These are phyloP conservation scores for Starmera caribaea DNA, from an alignment of 805 yeast genomes.

Conservation along the genomic window DNA sequence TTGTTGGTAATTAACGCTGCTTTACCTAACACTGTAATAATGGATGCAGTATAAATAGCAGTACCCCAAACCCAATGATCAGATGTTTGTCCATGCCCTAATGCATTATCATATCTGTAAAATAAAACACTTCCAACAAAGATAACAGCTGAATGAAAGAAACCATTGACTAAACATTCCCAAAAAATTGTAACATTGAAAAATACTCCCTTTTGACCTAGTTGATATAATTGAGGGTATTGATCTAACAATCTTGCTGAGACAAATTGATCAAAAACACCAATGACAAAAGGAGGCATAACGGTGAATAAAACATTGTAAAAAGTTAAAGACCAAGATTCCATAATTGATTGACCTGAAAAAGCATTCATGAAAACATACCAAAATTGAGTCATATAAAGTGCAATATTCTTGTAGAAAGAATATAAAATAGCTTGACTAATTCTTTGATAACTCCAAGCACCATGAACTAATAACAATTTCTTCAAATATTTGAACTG, in stretches of 20 bases:
- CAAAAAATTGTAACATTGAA: slow-evolving; percentile 89
- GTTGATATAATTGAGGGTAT: slow-evolving; percentile 85
- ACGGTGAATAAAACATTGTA: slow-evolving; percentile 94
- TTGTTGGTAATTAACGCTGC: slow-evolving; percentile 86
- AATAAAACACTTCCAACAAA: slow-evolving; percentile 65
- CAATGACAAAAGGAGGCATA: slow-evolving; percentile 91
- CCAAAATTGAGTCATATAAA: slow-evolving; percentile 98
- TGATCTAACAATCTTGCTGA: slow-evolving; percentile 81
- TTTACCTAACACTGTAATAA: slow-evolving; percentile 84
- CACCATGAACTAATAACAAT: slow-evolving; percentile 83
- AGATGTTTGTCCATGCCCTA: slow-evolving; percentile 58
- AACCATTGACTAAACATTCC: slow-evolving; percentile 97
- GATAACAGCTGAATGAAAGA: slow-evolving; percentile 82
- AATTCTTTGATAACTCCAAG: slow-evolving; percentile 96
- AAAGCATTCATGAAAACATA: slow-evolving; percentile 85
- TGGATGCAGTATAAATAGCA: slow-evolving; percentile 77
- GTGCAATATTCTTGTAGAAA: slow-evolving; percentile 89
- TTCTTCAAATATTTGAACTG: slow-evolving; percentile 84
- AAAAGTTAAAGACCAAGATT: slow-evolving; percentile 95
- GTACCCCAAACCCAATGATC: slow-evolving; percentile 97
- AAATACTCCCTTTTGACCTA: slow-evolving; percentile 84
- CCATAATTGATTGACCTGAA: slow-evolving; percentile 93
- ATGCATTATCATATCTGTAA: slow-evolving; percentile 56
- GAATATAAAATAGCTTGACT: slow-evolving; percentile 90
- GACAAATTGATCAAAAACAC: slow-evolving; percentile 94